Evolutionary conservation across 495 filamentous ascomycete species (phyloP).

Genomic region (Talaromyces thailandensis): DNA sequence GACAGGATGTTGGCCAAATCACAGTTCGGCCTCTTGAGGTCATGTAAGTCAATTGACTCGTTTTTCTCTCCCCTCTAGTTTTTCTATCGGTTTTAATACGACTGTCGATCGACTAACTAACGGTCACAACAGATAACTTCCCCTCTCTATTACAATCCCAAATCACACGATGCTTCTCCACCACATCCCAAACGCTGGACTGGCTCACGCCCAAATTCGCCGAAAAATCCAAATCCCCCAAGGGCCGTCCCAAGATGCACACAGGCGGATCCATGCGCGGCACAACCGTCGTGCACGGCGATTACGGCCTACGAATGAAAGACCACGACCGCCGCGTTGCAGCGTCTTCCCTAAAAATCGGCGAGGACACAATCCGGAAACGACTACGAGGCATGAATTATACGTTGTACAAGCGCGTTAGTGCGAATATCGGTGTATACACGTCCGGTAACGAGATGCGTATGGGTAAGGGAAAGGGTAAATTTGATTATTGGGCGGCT

Average conservation of each 20-base stretch:
- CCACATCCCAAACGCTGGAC: slow-evolving; percentile 50
- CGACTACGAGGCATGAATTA: slow-evolving; percentile 88
- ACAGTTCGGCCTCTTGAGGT: slow-evolving; percentile 26
- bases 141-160: background rate
- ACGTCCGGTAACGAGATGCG: slow-evolving; percentile 90
- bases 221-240: slow-evolving; percentile 76
- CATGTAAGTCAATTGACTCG: slow-evolving; percentile 19
- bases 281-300: slow-evolving; percentile 93
- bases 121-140: background rate
- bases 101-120: background rate
- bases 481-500: slow-evolving; percentile 92
- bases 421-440: slow-evolving; percentile 89
- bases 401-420: slow-evolving; percentile 79
- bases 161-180: slow-evolving; percentile 56
- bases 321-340: slow-evolving; percentile 90
- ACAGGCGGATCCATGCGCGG: slow-evolving; percentile 87
- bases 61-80: background rate
- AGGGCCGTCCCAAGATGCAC: slow-evolving; percentile 77
- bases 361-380: slow-evolving; percentile 84
- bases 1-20: slow-evolving; percentile 30
- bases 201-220: slow-evolving; percentile 75
- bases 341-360: slow-evolving; percentile 75
- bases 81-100: background rate
- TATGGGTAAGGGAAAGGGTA: slow-evolving; percentile 99
- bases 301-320: slow-evolving; percentile 88